phyloP scores from a whole-genome alignment of 768 basidiomycete species.

The Boletus sp. region DNA sequence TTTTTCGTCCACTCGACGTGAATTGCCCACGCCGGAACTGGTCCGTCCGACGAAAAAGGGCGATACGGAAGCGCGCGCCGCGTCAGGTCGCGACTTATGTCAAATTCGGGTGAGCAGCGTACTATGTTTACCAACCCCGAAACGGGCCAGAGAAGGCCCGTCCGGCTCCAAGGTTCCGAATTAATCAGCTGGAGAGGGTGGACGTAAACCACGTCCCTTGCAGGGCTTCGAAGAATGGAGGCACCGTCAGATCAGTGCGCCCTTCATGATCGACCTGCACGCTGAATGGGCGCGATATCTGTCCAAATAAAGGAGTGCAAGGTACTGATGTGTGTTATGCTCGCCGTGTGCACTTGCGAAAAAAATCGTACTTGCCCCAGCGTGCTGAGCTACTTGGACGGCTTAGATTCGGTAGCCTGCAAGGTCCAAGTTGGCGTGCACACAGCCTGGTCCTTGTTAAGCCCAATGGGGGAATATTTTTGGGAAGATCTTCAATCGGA shows the following conservation, averaged over 20 bases:
- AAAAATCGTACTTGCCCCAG: neutral
- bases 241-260: neutral
- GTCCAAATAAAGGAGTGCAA: neutral
- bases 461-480: neutral
- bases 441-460: neutral
- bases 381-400: neutral
- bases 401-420: neutral
- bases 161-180: neutral
- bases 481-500: neutral
- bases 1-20: neutral
- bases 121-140: neutral
- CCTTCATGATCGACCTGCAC: constrained; percentile 26
- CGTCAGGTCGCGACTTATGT: neutral
- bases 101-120: neutral
- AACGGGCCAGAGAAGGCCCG: neutral
- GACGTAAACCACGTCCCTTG: neutral
- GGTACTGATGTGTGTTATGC: neutral
- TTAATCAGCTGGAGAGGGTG: neutral
- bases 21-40: constrained; percentile 8
- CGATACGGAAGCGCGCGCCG: neutral
- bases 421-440: neutral
- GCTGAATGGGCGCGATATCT: neutral
- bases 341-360: neutral
- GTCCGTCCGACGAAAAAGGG: neutral
- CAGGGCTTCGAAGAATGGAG: constrained; percentile 21